Base-by-base conservation (phyloP, 2,329 filamentous ascomycete species). In the Pseudogymnoascus sp. region DNA sequence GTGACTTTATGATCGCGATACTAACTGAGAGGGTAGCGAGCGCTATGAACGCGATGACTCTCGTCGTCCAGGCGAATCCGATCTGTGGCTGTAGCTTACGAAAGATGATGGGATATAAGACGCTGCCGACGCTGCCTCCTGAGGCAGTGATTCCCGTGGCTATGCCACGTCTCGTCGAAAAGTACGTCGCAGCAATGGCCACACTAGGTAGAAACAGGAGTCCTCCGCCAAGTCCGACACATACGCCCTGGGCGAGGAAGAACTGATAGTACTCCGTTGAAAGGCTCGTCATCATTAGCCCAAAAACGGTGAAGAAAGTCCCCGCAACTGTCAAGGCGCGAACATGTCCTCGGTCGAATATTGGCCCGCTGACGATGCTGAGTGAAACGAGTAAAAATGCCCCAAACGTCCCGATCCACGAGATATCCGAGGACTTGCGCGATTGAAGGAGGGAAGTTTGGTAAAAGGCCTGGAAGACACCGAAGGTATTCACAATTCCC, bases 271-370 rank as follows among this genome's bases (percentile, higher is more conserved):
- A 83, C 63, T 82, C 68, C 0, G 75, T 80, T 62, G 77, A 85
- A 13, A 50, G 72, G 7, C 78, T 82, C 0, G 82, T 78, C 83
- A 87, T 86, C 83, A 88, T 87, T 4, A 88, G 70, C 1, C 83
- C 81, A 62, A 87, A 82, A 13, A 87, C 80, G 63, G 86, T 82
- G 36, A 85, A 70, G 62, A 86, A 73, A 0, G 78, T 80, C 15
- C 84, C 84, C 10, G 71, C 70, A 1, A 84, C 35, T 1, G 87
- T 70, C 0, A 89, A 74, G 57, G 75, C 79, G 26, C 81, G 79
- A 0, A 87, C 84, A 0, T 87, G 87, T 64, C 84, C 82, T 63
- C 77, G 82, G 69, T 90, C 88, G 68, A 82, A 88, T 0, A 87
- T 60, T 50, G 82, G 83, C 0, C 87, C 87, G 19, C 86, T 80